Evolutionary conservation across 768 basidiomycete genomes (phyloP).

Genomic region (Amanita thiersii): DNA sequence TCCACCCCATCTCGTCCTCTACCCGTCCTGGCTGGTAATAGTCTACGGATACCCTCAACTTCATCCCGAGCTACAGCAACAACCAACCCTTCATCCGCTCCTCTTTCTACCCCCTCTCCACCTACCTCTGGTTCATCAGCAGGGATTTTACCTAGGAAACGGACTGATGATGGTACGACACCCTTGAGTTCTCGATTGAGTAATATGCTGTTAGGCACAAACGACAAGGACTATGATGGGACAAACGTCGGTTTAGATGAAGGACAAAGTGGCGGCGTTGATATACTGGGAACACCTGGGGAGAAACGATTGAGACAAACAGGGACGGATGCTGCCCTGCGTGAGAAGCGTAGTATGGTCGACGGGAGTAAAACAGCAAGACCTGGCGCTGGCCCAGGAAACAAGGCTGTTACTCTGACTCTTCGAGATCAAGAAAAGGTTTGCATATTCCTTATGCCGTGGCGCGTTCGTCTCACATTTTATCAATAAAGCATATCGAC

Average conservation of each 20-base stretch:
- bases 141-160: conserved; percentile 17
- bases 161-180: conserved; percentile 29
- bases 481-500: conserved; percentile 71
- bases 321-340: conserved; percentile 36
- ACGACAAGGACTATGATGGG: conserved; percentile 5
- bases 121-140: conserved; percentile 23
- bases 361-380: conserved; percentile 35
- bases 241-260: conserved; percentile 26
- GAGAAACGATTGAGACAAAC: conserved; percentile 31
- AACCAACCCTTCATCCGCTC: conserved; percentile 44
- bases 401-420: conserved; percentile 53
- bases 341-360: conserved; percentile 16
- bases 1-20: conserved; percentile 4
- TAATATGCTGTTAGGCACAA: conserved; percentile 7
- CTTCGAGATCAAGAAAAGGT: conserved; percentile 97
- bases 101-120: conserved; percentile 43
- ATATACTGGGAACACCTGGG: conserved; percentile 48
- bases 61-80: conserved; percentile 25
- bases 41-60: neutral
- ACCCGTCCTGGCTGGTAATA: neutral
- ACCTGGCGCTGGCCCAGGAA: conserved; percentile 24
- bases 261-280: conserved; percentile 28
- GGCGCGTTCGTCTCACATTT: conserved; percentile 5
- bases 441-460: conserved; percentile 13
- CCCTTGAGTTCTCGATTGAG: conserved; percentile 27